These are phyloP conservation scores for Dictyostelium purpureum DNA, from an alignment of 78 protist species.

Conservation along the genomic window DNA sequence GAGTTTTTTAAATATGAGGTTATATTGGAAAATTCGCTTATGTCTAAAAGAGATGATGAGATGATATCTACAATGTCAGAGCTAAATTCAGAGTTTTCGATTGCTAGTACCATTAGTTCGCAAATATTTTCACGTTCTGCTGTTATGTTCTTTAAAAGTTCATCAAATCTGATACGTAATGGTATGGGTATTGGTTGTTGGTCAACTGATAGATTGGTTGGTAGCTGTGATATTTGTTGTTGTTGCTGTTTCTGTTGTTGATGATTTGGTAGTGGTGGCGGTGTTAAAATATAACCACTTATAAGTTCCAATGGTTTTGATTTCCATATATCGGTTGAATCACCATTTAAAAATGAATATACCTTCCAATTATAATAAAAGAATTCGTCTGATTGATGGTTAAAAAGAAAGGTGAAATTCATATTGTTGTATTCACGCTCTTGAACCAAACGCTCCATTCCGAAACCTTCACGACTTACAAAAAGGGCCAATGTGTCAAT, in stretches of 20 bases:
- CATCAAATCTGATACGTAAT: neutral
- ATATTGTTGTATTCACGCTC: conserved; percentile 21
- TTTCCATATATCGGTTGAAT: neutral
- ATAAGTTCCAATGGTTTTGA: conserved; percentile 16
- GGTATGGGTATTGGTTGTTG: neutral
- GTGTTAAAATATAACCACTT: neutral
- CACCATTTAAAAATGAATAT: conserved; percentile 4
- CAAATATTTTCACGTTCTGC: conserved; percentile 27
- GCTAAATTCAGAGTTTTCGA: conserved; percentile 51
- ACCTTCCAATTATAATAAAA: conserved; percentile 57
- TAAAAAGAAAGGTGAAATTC: conserved; percentile 9
- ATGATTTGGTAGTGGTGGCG: neutral
- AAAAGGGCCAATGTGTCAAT: conserved; percentile 46
- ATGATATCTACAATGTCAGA: conserved; percentile 40
- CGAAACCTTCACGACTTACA: conserved; percentile 34
- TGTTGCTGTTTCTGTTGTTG: neutral
- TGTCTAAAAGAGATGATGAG: neutral
- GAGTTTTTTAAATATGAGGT: neutral
- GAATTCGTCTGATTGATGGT: conserved; percentile 4
- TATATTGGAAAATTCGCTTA: neutral
- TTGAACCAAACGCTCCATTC: conserved; percentile 27
- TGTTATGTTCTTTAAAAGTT: neutral
- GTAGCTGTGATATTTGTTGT: neutral
- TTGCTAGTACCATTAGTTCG: conserved; percentile 49
- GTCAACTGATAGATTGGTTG: neutral